Conservation (phyloP, 2,329 filamentous ascomycete genomes). For the Colletotrichum sp. region DNA sequence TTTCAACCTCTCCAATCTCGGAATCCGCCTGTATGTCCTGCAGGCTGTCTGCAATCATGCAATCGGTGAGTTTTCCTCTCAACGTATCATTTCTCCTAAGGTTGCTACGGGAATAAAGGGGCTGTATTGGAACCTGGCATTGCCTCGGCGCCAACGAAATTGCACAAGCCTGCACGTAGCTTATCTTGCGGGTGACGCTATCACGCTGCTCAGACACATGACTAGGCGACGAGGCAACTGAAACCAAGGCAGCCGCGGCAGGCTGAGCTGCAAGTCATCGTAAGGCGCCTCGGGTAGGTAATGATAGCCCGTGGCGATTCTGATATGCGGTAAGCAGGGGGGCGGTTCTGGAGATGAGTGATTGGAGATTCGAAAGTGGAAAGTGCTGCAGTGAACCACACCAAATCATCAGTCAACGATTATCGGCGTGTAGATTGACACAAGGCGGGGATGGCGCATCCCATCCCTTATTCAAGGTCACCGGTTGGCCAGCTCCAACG, state of each 20-base stretch:
- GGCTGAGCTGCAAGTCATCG: neutral
- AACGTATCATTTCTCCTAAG: no score
- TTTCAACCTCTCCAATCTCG: no score
- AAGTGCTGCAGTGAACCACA: neutral
- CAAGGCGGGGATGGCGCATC: neutral
- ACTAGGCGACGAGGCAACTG: neutral
- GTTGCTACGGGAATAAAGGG: no score
- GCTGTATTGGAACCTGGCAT: no score
- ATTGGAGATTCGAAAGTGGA: neutral
- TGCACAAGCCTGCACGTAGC: no score
- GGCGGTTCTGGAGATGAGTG: neutral
- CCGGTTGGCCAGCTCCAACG: neutral
- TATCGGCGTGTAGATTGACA: neutral
- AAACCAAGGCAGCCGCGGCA: neutral
- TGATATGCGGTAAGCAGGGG: neutral
- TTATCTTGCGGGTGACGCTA: no score
- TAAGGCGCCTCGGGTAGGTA: neutral
- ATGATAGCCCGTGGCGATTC: neutral
- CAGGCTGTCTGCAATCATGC: no score
- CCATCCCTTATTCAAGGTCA: neutral
- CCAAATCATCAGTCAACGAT: accelerated
- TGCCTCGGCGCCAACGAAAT: no score
- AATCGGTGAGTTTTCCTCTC: no score
- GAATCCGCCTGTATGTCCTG: no score
- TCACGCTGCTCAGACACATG: no score